These are phyloP conservation scores for Dothistroma septosporum DNA, from an alignment of 2,329 filamentous ascomycete species.

Conservation along the genomic window DNA sequence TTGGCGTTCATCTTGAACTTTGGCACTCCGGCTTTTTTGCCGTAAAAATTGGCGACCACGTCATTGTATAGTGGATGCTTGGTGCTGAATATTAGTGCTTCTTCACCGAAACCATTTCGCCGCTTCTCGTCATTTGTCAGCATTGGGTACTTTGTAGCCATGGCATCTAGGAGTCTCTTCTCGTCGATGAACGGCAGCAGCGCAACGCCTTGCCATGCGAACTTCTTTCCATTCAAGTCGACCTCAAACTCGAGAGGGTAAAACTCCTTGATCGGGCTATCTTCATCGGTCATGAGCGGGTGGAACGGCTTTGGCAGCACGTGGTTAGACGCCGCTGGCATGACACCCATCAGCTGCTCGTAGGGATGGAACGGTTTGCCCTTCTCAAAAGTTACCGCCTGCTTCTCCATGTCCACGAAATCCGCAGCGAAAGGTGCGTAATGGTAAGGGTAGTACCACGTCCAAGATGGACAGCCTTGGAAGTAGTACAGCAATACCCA, in stretches of 20 bases:
- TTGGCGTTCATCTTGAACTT: conserved; percentile 70
- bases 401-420: conserved; percentile 75
- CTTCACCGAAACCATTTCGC: conserved; percentile 75
- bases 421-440: conserved; percentile 97
- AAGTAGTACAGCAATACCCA: conserved; percentile 98
- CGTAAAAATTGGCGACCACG: conserved; percentile 80
- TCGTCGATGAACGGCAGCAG: conserved; percentile 96
- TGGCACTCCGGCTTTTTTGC: conserved; percentile 69
- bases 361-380: conserved; percentile 85
- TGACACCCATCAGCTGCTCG: conserved; percentile 96
- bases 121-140: conserved; percentile 71
- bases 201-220: conserved; percentile 94
- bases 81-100: conserved; percentile 80
- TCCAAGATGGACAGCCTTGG: conserved; percentile 97
- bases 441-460: conserved; percentile 98
- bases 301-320: conserved; percentile 87
- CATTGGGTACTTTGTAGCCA: conserved; percentile 75
- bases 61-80: conserved; percentile 81
- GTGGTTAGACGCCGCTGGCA: conserved; percentile 89
- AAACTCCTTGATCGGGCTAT: conserved; percentile 94
- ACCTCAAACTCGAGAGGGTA: conserved; percentile 92
- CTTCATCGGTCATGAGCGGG: conserved; percentile 77
- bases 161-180: conserved; percentile 74
- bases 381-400: conserved; percentile 77
- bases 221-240: conserved; percentile 96